These are phyloP conservation scores for Fragosphaeria purpurea DNA, from an alignment of 2,329 filamentous ascomycete genomes.

Conservation along the genomic window DNA sequence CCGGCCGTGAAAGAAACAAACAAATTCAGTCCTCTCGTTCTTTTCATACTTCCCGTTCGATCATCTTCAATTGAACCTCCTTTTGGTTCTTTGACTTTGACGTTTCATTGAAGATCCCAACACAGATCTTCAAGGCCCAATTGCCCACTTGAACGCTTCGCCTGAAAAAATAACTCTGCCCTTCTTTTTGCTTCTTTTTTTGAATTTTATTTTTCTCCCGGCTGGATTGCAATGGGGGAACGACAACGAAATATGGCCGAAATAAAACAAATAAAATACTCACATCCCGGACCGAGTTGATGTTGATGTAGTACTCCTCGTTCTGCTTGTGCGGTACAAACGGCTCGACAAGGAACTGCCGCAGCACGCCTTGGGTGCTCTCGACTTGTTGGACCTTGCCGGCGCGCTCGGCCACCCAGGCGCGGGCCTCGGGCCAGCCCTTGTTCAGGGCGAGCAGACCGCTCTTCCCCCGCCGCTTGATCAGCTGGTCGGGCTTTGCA, in stretches of 20 bases:
- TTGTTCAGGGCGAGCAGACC: conserved; percentile 95
- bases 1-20: too few species aligned
- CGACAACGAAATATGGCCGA: background rate
- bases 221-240: too few species aligned
- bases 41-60: too few species aligned
- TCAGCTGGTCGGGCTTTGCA: conserved; percentile 98
- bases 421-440: conserved; percentile 86
- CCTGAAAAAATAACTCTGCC: too few species aligned
- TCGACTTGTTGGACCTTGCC: conserved; percentile 91
- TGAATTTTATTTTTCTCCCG: too few species aligned
- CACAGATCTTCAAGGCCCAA: background rate
- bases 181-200: too few species aligned
- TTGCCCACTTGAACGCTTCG: too few species aligned
- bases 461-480: conserved; percentile 99
- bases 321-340: conserved; percentile 92
- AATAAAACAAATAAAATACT: conserved; percentile 32
- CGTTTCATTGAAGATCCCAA: background rate
- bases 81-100: background rate
- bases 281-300: conserved; percentile 99
- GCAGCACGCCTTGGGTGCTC: conserved; percentile 76
- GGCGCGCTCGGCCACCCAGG: conserved; percentile 87
- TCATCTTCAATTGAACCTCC: background rate
- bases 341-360: conserved; percentile 95
- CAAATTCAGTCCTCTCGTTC: too few species aligned
- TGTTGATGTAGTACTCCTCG: conserved; percentile 99